Evolutionary conservation across 2,329 filamentous ascomycete genomes (phyloP).

Genomic region (Hymenoscyphus repandus): DNA sequence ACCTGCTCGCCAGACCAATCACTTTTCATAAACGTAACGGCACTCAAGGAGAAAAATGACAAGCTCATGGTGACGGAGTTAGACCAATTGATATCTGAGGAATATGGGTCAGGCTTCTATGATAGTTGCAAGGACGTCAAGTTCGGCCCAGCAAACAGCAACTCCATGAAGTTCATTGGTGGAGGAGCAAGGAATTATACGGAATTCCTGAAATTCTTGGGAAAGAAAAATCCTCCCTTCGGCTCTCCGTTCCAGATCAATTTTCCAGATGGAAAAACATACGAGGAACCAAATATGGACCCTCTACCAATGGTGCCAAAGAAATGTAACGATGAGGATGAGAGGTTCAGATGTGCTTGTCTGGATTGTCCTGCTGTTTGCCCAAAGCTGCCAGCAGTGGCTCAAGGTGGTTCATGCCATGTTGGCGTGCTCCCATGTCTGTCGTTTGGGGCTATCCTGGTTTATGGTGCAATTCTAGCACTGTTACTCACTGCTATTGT

Average conservation of each 20-base stretch:
- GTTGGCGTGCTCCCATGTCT: conserved; percentile 88
- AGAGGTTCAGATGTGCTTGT: conserved; percentile 83
- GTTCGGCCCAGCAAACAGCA: conserved; percentile 88
- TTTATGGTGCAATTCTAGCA: conserved; percentile 72
- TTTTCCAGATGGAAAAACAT: conserved; percentile 60
- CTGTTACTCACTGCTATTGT: conserved; percentile 60
- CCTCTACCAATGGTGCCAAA: conserved; percentile 69
- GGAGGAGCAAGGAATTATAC: conserved; percentile 89
- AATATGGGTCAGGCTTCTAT: conserved; percentile 85
- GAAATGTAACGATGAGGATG: conserved; percentile 84
- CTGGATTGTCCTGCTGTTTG: conserved; percentile 88
- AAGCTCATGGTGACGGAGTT: conserved; percentile 72
- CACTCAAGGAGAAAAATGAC: conserved; percentile 55
- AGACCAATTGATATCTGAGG: conserved; percentile 79
- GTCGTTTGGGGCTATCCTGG: conserved; percentile 84
- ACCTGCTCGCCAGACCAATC: conserved; percentile 97
- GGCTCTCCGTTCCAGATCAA: conserved; percentile 99
- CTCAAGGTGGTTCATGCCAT: conserved; percentile 64
- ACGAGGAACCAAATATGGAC: conserved; percentile 64
- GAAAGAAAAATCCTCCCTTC: conserved; percentile 76
- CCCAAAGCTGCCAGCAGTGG: conserved; percentile 72
- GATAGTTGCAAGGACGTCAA: conserved; percentile 99
- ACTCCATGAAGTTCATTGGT: conserved; percentile 93
- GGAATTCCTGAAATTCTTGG: conserved; percentile 83
- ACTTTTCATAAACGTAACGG: conserved; percentile 87